These are phyloP conservation scores for Telfairia occidentalis DNA, from an alignment of 331 rosid genomes.

Conservation along the genomic window DNA sequence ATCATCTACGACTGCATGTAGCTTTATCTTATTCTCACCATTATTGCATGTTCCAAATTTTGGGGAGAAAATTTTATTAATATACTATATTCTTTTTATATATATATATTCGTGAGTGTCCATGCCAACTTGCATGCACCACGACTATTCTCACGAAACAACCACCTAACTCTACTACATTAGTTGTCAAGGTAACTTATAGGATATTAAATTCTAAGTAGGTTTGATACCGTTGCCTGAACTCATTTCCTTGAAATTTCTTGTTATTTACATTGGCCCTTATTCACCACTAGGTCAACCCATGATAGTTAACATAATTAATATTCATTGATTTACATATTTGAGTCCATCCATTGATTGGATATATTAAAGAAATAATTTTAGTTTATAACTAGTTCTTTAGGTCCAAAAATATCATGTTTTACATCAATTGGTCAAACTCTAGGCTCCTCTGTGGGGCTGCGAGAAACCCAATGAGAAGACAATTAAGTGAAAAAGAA, in stretches of 20 bases:
- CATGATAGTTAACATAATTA: too few relatives aligned
- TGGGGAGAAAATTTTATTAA: background rate
- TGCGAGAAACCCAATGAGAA: background rate
- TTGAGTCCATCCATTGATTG: background rate
- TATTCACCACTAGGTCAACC: too few relatives aligned
- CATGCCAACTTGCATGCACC: too few relatives aligned
- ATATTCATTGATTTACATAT: background rate
- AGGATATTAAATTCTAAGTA: too few relatives aligned
- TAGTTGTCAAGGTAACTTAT: too few relatives aligned
- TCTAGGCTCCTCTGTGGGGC: background rate
- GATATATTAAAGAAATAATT: background rate
- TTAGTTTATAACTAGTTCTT: background rate
- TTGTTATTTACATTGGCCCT: too few relatives aligned
- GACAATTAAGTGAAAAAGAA: background rate
- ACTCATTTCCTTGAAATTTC: too few relatives aligned
- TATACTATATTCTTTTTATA: too few relatives aligned
- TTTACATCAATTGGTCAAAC: background rate
- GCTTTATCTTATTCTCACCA: background rate
- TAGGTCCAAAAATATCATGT: background rate
- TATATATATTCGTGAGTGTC: too few relatives aligned
- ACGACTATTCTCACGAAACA: too few relatives aligned
- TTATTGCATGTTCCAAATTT: background rate
- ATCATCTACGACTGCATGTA: background rate
- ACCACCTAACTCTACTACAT: too few relatives aligned
- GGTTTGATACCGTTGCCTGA: too few relatives aligned